Evolutionary conservation across 306 rosid genomes (phyloP).

Genomic region (Carpinus viminea): DNA sequence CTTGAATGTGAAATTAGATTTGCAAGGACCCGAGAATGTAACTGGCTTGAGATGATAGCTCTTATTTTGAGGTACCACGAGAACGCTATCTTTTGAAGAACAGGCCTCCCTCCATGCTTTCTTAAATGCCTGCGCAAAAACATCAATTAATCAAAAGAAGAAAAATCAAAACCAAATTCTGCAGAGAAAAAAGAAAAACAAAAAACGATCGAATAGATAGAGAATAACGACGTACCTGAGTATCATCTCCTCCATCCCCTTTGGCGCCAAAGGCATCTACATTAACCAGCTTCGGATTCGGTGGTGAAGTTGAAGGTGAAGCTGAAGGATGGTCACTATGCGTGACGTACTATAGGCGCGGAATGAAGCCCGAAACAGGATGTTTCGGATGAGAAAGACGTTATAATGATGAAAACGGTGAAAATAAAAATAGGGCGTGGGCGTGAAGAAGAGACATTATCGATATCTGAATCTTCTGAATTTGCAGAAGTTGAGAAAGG

Average conservation of each 20-base stretch:
- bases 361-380: too few species aligned
- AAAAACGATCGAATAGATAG: too few species aligned
- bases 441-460: too few species aligned
- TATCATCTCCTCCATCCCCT: slow-evolving; percentile 50
- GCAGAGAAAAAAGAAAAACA: neutral
- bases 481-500: too few species aligned
- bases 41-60: slow-evolving; percentile 61
- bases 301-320: too few species aligned
- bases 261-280: slow-evolving; percentile 68
- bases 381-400: too few species aligned
- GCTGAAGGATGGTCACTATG: too few species aligned
- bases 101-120: slow-evolving; percentile 70
- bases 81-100: slow-evolving; percentile 35
- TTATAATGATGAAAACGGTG: too few species aligned
- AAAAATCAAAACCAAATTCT: neutral
- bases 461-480: too few species aligned
- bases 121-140: slow-evolving; percentile 50
- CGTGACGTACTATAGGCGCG: too few species aligned
- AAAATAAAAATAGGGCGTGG: too few species aligned
- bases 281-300: slow-evolving; percentile 24
- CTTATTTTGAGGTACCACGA: slow-evolving; percentile 51
- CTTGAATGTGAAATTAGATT: slow-evolving; percentile 43
- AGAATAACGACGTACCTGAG: slow-evolving; percentile 39
- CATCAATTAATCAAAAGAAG: neutral
- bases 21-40: slow-evolving; percentile 75